Base-by-base conservation (phyloP, 257 asterid genomes). In the Fraxinus excelsior region DNA sequence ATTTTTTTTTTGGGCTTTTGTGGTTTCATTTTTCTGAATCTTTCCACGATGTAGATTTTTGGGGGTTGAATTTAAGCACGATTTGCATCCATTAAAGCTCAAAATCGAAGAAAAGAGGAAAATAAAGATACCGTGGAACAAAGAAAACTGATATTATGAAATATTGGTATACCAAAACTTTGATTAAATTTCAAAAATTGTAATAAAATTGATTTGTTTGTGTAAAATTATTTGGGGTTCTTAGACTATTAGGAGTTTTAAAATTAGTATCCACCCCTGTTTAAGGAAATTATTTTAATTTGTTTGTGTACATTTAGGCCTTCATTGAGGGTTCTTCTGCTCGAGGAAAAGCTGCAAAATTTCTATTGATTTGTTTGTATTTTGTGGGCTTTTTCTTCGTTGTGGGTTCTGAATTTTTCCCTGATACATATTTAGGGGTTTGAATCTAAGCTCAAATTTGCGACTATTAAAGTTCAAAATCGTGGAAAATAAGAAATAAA, bases 31-130 rank as follows among this genome's bases (percentile, higher is more conserved):
- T 25, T 12, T 37, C 40, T 35, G 5, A 13, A 44, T 28, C 60
- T 26, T 60, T 66, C 3, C 19, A 62, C 56, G 4, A 53, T 11
- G 67, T 31, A 29, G 21, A 53, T 49, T 21, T 69, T 67, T 67
- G 67, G 29, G 76, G 60, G 62, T 51, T 64, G 49, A 73, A 23
- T 42, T 80, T 79, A 53, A 70, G 80, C 64, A 19, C 11, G 64
- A 16, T 6, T 53, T 53, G n/a, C 64, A 42, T 65, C 71, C 14
- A 70, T 40, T 74, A 32, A 34, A 53, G 38, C 35, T 76, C 31
- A 28, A 49, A 64, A 42, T 68, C 12, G 3, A 29, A 9, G 12
- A 7, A n/a, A 56, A 56, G 25, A 53, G 67, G 66, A 74, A n/a
- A 70, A 72, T 23, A 12, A 40, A 44, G 42, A 29, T 62, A 49